A percentile compares a stretch with the other conserved stretches of the same genome.
These are phyloP conservation scores for Triadica sebifera DNA, from an alignment of 345 rosid genomes.

Conservation along the genomic window DNA sequence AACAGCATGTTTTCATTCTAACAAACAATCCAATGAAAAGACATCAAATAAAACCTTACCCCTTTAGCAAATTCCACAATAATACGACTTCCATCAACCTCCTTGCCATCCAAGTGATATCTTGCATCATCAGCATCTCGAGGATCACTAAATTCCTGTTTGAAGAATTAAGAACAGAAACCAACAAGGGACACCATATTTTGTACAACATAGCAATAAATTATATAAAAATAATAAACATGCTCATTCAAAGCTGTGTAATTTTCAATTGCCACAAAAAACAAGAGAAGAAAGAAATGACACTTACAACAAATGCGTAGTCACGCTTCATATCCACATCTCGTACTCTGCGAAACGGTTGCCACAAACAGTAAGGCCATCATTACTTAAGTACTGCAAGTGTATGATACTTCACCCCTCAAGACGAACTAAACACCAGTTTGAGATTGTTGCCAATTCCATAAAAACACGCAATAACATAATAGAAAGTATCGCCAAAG, in stretches of 20 bases:
- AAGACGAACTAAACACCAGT: constrained; percentile 88
- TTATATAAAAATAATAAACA: background rate
- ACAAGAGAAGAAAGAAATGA: background rate
- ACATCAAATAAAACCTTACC: constrained; percentile 34
- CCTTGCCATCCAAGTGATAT: constrained; percentile 70
- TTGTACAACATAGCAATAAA: constrained; percentile 17
- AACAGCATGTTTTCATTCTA: background rate
- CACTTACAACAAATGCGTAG: constrained; percentile 96
- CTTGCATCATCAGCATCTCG: constrained; percentile 98
- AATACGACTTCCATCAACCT: constrained; percentile 85
- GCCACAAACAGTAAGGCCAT: constrained; percentile 99
- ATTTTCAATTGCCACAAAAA: background rate
- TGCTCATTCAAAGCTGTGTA: background rate
- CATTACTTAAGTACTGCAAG: constrained; percentile 83
- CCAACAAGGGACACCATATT: constrained; percentile 27
- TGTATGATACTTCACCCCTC: constrained; percentile 79
- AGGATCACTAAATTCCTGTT: constrained; percentile 92
- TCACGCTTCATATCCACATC: constrained; percentile 99
- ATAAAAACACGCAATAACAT: constrained; percentile 65
- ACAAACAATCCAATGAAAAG: background rate
- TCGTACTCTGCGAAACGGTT: constrained; percentile 95
- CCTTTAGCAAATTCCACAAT: constrained; percentile 89
- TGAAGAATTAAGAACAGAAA: constrained; percentile 13
- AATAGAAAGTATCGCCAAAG: constrained; percentile 78
- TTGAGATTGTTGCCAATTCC: constrained; percentile 83